These are phyloP conservation scores for Penicillium sp. DNA, from an alignment of 2,329 filamentous ascomycete species.

Conservation along the genomic window DNA sequence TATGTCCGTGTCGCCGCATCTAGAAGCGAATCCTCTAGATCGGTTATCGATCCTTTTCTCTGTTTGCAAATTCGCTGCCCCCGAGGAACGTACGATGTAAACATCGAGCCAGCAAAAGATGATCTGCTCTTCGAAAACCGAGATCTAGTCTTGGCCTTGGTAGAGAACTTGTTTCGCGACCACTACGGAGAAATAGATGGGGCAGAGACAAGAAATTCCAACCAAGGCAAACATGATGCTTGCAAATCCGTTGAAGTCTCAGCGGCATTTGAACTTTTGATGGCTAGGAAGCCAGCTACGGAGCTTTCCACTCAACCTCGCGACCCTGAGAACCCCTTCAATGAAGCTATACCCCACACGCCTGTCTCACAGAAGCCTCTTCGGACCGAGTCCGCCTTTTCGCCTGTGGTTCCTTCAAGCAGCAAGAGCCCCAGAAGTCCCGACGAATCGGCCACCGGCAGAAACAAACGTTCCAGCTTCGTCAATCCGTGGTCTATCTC, in stretches of 20 bases:
- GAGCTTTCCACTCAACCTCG: not conserved
- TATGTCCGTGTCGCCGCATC: constrained; percentile 43
- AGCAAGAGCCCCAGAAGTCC: not conserved
- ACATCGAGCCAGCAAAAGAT: constrained; percentile 63
- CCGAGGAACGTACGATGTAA: constrained; percentile 57
- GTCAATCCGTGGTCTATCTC: constrained; percentile 19
- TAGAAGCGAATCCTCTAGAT: constrained; percentile 15
- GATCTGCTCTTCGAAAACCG: constrained; percentile 58
- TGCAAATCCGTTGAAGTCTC: not conserved
- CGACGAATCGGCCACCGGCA: not conserved
- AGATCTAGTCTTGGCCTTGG: constrained; percentile 41
- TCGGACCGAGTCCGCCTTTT: not conserved
- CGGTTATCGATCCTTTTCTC: constrained; percentile 54
- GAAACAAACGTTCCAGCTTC: not conserved
- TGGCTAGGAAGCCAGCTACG: constrained; percentile 10
- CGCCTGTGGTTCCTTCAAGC: not conserved
- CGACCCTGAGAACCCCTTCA: not conserved
- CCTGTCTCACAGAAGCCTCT: not conserved
- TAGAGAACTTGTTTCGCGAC: constrained; percentile 46
- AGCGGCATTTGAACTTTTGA: constrained; percentile 12
- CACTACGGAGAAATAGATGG: constrained; percentile 34
- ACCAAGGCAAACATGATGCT: not conserved
- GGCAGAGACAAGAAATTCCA: not conserved
- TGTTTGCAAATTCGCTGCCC: constrained; percentile 56
- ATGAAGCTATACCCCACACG: not conserved